Conservation (phyloP, 352 stramenopile species). For the Albugo laibachii region DNA sequence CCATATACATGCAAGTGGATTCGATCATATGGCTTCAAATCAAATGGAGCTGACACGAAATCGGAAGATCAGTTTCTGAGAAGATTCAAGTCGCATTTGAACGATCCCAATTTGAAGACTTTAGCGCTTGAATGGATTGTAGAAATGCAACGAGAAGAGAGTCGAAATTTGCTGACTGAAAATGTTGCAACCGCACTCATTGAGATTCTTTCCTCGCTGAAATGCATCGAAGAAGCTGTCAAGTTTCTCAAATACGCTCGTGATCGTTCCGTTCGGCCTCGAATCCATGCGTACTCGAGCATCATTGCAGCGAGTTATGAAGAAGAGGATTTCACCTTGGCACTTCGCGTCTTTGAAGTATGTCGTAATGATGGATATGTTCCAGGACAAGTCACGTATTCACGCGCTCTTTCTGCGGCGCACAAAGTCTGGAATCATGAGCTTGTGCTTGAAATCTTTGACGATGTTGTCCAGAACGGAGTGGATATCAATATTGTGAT, state of each 20-base stretch:
- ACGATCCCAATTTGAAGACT: no score
- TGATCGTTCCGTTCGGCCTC: conserved; percentile 41
- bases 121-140: no score
- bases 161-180: conserved; percentile 17
- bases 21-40: no score
- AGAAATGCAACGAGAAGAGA: neutral
- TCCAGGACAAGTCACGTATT: conserved; percentile 63
- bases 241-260: conserved; percentile 41
- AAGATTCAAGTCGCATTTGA: no score
- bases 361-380: conserved; percentile 74
- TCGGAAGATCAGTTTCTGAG: no score
- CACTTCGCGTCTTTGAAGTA: conserved; percentile 72
- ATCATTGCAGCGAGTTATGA: conserved; percentile 67
- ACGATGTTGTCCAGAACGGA: conserved; percentile 63
- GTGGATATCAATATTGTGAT: conserved; percentile 54
- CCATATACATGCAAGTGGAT: no score
- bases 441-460: conserved; percentile 76
- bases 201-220: conserved; percentile 25
- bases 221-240: conserved; percentile 28
- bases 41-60: no score
- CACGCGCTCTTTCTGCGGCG: conserved; percentile 57
- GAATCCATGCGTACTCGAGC: conserved; percentile 66
- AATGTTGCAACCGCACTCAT: conserved; percentile 40
- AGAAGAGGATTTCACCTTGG: conserved; percentile 33
- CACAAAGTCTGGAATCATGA: conserved; percentile 59